phyloP scores from a whole-genome alignment of 2,329 filamentous ascomycete species.

The Acrodontium crateriforme region DNA sequence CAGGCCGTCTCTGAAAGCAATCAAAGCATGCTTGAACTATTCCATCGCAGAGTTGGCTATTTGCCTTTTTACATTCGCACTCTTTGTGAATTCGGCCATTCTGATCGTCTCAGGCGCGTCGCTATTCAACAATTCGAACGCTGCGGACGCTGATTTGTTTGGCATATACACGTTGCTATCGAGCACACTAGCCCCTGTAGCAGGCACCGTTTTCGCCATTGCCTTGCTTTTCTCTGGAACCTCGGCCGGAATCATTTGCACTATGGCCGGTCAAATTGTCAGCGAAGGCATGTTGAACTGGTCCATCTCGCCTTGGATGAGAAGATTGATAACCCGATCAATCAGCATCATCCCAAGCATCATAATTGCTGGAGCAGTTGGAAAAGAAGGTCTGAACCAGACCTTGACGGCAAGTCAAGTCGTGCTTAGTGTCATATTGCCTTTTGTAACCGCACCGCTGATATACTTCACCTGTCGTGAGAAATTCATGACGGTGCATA shows the following conservation, averaged over 20 bases:
- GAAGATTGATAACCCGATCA: slow-evolving; percentile 60
- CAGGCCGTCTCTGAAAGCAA: slow-evolving; percentile 26
- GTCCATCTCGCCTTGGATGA: slow-evolving; percentile 62
- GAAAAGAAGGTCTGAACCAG: slow-evolving; percentile 52
- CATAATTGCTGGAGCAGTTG: slow-evolving; percentile 68
- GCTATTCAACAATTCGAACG: slow-evolving; percentile 46
- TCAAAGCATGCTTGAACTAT: slow-evolving; percentile 26
- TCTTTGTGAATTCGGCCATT: slow-evolving; percentile 31
- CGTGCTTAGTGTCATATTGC: slow-evolving; percentile 61
- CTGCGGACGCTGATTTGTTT: slow-evolving; percentile 63
- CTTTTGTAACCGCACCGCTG: slow-evolving; percentile 66
- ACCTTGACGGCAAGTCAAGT: slow-evolving; percentile 69
- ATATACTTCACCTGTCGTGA: slow-evolving; percentile 73
- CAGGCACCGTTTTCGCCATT: slow-evolving; percentile 72
- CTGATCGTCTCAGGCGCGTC: slow-evolving; percentile 52
- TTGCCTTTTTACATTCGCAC: slow-evolving; percentile 28
- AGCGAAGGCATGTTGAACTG: slow-evolving; percentile 69
- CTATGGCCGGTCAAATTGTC: slow-evolving; percentile 81
- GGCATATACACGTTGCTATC: slow-evolving; percentile 64
- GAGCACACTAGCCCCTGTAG: slow-evolving; percentile 53
- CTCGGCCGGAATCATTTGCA: slow-evolving; percentile 75
- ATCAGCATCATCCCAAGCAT: slow-evolving; percentile 74
- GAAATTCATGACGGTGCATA: slow-evolving; percentile 61
- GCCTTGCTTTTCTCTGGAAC: slow-evolving; percentile 68
- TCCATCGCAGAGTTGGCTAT: slow-evolving; percentile 26